Evolutionary conservation across 768 basidiomycete genomes (phyloP), one percentile per base, ranked within the genome.

Genomic region (Lactarius hengduanensis): DNA sequence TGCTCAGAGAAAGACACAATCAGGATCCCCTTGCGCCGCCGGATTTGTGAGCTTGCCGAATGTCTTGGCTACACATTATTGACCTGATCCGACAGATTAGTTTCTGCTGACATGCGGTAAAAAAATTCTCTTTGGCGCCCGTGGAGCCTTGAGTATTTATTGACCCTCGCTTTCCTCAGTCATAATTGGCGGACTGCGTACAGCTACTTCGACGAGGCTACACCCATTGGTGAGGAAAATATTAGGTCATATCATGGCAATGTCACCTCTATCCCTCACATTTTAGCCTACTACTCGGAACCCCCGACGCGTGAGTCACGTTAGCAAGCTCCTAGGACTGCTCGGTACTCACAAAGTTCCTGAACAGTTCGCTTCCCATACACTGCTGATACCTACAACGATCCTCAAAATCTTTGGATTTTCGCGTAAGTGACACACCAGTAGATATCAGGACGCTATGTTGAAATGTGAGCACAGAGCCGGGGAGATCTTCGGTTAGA

Each of bases 321-420:
- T 3, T 26, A 20, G 13, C 30, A n/a, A 26, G 30, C 16, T 10
- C 28, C 53, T 18, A 16, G 20, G 30, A 30, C 22, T 32, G 20
- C 15, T 10, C 40, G 26, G 43, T 36, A n/a, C 67, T 61, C 28
- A 68, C 4, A 40, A 50, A 5, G 47, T 50, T 28, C 53, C n/a
- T 18, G 40, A 57, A 11, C 72, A 85, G 84, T 82, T 71, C 83
- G 84, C 40, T 87, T 87, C 76, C 77, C 84, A 13, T 87, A 87
- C 72, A 87, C 86, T 1, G 75, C 74, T 56, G 83, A 85, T 30
- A 88, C 86, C 4, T 87, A 86, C 77, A 87, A 85, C 74, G 81
- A 86, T 71, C 86, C 86, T 0, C 83, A 86, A 62, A 83, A 81
- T 65, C 74, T 87, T 15, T 87, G 86, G 85, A 75, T 71, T 7